These are phyloP conservation scores for Magnusiomyces starmeri DNA, from an alignment of 1,139 yeast genomes.

Conservation along the genomic window DNA sequence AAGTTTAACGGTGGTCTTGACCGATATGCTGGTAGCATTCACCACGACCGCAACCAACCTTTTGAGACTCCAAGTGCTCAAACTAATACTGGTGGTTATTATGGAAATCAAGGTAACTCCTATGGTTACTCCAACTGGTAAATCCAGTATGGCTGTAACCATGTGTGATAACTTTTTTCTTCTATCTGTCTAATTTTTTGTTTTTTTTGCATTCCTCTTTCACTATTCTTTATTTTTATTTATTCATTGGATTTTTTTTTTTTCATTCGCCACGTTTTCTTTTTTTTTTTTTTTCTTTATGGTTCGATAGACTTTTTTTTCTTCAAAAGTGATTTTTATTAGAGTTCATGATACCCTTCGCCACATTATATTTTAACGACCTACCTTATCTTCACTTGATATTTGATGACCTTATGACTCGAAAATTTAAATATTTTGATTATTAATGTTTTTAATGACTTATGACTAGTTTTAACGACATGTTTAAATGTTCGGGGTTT, in stretches of 20 bases:
- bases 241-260: conserved; percentile 6
- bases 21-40: conserved; percentile 30
- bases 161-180: background rate
- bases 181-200: conserved; percentile 1
- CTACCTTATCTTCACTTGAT: background rate
- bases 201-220: conserved; percentile 4
- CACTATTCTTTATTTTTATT: conserved; percentile 1
- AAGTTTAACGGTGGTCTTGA: conserved; percentile 32
- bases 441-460: background rate
- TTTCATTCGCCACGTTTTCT: conserved; percentile 3
- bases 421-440: background rate
- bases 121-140: conserved; percentile 17
- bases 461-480: background rate
- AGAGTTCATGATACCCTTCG: conserved; percentile 5
- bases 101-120: conserved; percentile 16
- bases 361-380: background rate
- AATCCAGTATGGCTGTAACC: conserved; percentile 5
- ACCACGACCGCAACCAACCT: conserved; percentile 25
- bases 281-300: conserved; percentile 8
- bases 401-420: background rate
- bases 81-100: conserved; percentile 32
- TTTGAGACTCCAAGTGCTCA: conserved; percentile 32
- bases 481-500: background rate
- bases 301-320: conserved; percentile 7
- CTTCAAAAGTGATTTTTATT: background rate